Evolutionary conservation across 2,329 filamentous ascomycete species (phyloP), one percentile per base, ranked within the genome.

Genomic region (Ophiostoma sp.): DNA sequence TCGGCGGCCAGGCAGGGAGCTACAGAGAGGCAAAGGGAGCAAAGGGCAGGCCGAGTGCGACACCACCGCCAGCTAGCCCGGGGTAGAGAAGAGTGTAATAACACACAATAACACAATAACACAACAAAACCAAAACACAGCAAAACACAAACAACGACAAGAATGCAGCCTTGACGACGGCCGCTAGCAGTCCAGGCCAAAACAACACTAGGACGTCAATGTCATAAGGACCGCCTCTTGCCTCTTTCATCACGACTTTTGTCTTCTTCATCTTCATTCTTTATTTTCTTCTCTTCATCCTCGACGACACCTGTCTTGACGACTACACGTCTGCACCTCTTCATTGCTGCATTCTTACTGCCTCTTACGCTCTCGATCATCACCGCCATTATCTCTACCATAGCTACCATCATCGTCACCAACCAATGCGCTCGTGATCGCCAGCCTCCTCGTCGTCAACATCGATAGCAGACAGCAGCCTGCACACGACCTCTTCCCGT

Each of bases 111-210:
- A 36, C 36, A 70, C 39, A 41, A 70, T 52, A 48, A 65, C 52
- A 68, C 35, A 41, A 68, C 65, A 48, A 65, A 36, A 68, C 44
- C 17, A 54, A 27, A 48, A 20, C 44, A 70, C 39, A 36, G 39
- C 62, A 35, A 62, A 62, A 67, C 27, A 60, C 52, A 70, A 33
- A 65, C 60, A 54, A 27, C 44, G 62, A 62, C 44, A 70, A 67
- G 68, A 70, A 70, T 70, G 68, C 68, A 60, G 57, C 54, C 57
- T 67, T 71, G 70, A 71, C 68, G 70, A 71, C 68, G 62, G 35
- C 67, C 11, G 41, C 41, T 20, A 62, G 27, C 6, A 48, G 17
- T 31, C 27, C 27, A 31, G 27, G 27, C 27, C 52, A 54, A 62
- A 33, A 62, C 57, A 33, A 62, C 54, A 62, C 27, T 33, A 62